Conservation (phyloP, 2,329 filamentous ascomycete species). For the Fusarium transvaalense region DNA sequence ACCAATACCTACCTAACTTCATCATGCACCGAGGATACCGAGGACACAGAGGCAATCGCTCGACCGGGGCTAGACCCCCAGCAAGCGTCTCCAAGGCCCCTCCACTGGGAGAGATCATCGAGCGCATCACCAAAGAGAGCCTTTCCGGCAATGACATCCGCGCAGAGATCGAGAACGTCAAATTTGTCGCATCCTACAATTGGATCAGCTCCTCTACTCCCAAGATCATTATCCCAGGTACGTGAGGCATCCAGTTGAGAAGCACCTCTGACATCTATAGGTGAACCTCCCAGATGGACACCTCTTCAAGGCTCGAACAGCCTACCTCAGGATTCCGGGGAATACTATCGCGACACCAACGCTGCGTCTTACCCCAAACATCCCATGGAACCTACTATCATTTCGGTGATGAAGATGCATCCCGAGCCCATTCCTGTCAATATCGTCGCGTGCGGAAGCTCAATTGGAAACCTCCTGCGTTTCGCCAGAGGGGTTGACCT, state of each 20-base stretch:
- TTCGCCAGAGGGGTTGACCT: slow-evolving; percentile 62
- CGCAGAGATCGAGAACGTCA: slow-evolving; percentile 53
- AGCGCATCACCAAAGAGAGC: slow-evolving; percentile 27
- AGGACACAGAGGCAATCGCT: too few relatives aligned
- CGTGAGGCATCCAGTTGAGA: rapidly evolving
- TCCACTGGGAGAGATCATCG: slow-evolving; percentile 44
- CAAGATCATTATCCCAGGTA: slow-evolving; percentile 61
- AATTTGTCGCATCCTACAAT: slow-evolving; percentile 63
- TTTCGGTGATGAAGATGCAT: slow-evolving; percentile 53
- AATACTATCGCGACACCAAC: slow-evolving; percentile 68
- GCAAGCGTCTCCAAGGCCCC: slow-evolving; percentile 1
- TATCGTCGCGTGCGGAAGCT: slow-evolving; percentile 72
- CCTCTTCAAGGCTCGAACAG: slow-evolving; percentile 2
- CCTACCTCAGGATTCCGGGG: slow-evolving; percentile 56
- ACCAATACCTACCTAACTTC: not conserved
- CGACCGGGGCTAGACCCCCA: too few relatives aligned
- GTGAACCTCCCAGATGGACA: slow-evolving; percentile 45
- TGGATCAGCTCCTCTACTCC: slow-evolving; percentile 58
- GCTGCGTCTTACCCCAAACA: slow-evolving; percentile 63
- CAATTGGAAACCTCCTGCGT: slow-evolving; percentile 70
- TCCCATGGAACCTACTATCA: slow-evolving; percentile 64
- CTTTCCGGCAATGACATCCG: not conserved
- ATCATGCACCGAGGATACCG: slow-evolving; percentile 2
- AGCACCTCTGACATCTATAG: slow-evolving; percentile 22
- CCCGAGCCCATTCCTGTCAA: slow-evolving; percentile 56